Base-by-base conservation (phyloP, 495 filamentous ascomycete genomes). In the Aspergillus ellipticus region DNA sequence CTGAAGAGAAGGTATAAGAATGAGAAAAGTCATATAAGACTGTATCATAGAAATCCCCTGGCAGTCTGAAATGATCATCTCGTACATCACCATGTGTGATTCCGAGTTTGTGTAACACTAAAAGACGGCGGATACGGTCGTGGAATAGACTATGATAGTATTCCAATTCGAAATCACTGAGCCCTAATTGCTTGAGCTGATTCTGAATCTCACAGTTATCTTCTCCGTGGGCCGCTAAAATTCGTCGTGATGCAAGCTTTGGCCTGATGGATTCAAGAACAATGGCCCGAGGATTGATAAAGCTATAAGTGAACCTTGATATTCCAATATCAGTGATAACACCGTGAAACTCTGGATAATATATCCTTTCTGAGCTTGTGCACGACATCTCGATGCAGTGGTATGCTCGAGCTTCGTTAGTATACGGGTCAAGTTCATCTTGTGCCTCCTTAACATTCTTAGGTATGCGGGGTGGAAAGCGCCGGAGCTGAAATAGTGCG, bases 41-140 rank as follows among this genome's bases (percentile, higher is more conserved):
- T 15, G 42, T 54, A 47, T 54, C 52, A 21, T 54, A 22, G 13
- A 22, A 54, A 16, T 54, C 52, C 0, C 26, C 52, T 47, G 52
- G 50, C 7, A 54, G 41, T 21, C 52, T 35, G 39, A 54, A 54
- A 54, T 47, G 52, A 47, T 33, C 41, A 54, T 54, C 52, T 47
- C 41, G 41, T 22, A 54, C 24, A 54, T 54, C 52, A 35, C 52
- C 52, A 37, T 54, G 52, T 5, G 52, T 54, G 42, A 47, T 54
- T n/a, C 24, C 52, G 15, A 54, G 42, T 33, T 19, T 22, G 39
- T 54, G 51, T 35, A 47, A 22, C 19, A 4, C 39, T n/a, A 22
- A 35, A 35, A 54, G 11, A 24, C n/a, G 52, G 37, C 52, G 42
- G 26, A 35, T 35, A 37, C 41, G 52, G 10, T 37, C 42, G 47